Base-by-base conservation (phyloP, 2,329 filamentous ascomycete species). In the Trichophyton schoenleinii region DNA sequence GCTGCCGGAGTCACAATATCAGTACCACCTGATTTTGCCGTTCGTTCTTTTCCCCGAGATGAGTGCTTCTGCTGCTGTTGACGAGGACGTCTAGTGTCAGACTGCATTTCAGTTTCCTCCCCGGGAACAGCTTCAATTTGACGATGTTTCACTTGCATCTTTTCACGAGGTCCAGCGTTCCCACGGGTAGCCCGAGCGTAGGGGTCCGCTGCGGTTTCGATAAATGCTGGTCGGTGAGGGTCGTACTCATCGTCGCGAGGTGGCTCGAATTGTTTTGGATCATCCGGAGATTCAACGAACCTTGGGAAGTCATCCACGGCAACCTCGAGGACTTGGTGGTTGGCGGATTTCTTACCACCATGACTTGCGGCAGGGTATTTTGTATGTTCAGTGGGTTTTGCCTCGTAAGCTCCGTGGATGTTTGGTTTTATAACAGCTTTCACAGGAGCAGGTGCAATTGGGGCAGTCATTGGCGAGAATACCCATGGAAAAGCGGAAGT, bases 401-500 rank as follows among this genome's bases (percentile, higher is more conserved):
- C 34, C 59, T 63, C 18, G 22, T 38, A 28, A n/a, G 3, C 9
- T n/a, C 31, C 13, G 49, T 46, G 22, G 31, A 52, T 48, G n/a
- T 20, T 61, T 25, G 46, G 8, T 8, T 57, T 34, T 9, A 15
- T 44, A 2, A 44, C 41, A n/a, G 55, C 36, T 58, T 58, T 58
- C 11, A 44, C 36, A 11, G 55, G 36, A 9, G 49, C 22, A 20
- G 62, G 18, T 0, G 22, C 22, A 34, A 59, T 58, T 13, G 52
- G 42, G 11, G 53, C 58, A 18, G 58, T 31, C 13, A 44, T 52
- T 8, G 62, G 59, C 1, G 67, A 64, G 58, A 78, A 74, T 13
- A 75, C 69, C 49, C 73, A 70, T 4, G 81, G 79, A 60, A 83
- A 78, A 6, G 79, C 78, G 55, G 78, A 78, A 8, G 75, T 75